Conservation (phyloP, 2,329 filamentous ascomycete species). For the Penicillium sp. region DNA sequence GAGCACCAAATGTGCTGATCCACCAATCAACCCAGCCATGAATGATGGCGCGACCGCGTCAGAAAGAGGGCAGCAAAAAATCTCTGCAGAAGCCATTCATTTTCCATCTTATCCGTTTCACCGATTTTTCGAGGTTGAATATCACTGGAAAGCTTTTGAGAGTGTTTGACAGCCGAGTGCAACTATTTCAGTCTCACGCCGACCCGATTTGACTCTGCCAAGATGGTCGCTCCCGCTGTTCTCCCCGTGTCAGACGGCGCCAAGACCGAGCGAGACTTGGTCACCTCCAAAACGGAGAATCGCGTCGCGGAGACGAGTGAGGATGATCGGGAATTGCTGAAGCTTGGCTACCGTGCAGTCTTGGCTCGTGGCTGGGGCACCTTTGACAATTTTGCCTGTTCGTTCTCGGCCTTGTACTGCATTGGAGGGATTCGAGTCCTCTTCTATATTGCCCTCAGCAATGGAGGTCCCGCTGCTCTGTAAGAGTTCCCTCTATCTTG, state of each 20-base stretch:
- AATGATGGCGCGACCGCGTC: constrained; percentile 7
- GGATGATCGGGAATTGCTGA: constrained; percentile 22
- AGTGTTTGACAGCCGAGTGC: no score
- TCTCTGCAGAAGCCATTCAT: background rate
- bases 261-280: constrained; percentile 8
- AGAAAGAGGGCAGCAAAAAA: constrained; percentile 3
- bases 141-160: no score
- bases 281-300: constrained; percentile 4
- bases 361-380: constrained; percentile 22
- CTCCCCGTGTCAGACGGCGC: constrained; percentile 1
- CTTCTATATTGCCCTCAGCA: constrained; percentile 25
- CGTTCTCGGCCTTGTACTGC: constrained; percentile 24
- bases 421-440: constrained; percentile 25
- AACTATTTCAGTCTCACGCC: no score
- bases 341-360: constrained; percentile 23
- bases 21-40: constrained; percentile 12
- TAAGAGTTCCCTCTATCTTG: constrained; percentile 2
- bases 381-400: constrained; percentile 26
- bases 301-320: constrained; percentile 15
- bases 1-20: background rate
- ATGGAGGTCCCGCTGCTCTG: constrained; percentile 22
- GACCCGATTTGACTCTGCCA: background rate
- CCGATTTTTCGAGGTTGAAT: no score
- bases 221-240: constrained; percentile 6
- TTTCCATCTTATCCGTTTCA: background rate